Evolutionary conservation across 2,329 filamentous ascomycete genomes (phyloP).

Genomic region (Raffaelea arxii): DNA sequence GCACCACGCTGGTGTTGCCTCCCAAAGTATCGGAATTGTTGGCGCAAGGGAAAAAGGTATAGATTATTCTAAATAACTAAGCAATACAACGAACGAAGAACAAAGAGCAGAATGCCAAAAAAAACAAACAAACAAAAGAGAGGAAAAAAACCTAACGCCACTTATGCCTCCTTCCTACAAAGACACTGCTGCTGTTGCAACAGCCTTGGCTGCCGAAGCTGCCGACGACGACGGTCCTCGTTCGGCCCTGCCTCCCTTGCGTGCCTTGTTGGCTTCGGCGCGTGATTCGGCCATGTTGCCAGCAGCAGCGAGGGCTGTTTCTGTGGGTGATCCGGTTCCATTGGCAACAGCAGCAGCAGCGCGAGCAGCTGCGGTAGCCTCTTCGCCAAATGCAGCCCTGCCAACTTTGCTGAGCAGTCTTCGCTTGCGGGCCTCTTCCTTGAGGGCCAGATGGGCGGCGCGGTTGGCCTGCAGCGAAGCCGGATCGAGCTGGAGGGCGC

Average conservation of each 20-base stretch:
- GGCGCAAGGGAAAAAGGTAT: conserved; percentile 51
- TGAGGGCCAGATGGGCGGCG: conserved; percentile 29
- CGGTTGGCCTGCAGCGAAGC: conserved; percentile 27
- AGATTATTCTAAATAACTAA: conserved; percentile 6
- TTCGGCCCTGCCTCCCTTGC: no score
- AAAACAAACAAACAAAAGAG: no score
- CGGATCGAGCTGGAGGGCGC: conserved; percentile 47
- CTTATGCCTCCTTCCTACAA: no score
- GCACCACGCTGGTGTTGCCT: conserved; percentile 73
- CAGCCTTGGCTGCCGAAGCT: neutral
- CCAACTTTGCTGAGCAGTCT: conserved; percentile 4
- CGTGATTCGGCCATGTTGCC: conserved; percentile 33
- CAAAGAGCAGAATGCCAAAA: no score
- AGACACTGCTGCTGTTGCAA: neutral
- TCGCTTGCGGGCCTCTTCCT: conserved; percentile 14
- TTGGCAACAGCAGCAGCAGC: no score
- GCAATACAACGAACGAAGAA: neutral
- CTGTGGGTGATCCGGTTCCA: no score
- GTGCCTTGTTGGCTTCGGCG: no score
- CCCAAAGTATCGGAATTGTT: conserved; percentile 79
- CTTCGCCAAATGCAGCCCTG: no score
- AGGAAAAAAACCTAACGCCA: no score
- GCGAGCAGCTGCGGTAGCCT: no score
- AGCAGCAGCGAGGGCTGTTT: conserved; percentile 35
- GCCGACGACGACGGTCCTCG: neutral